Percentiles rank a stretch among this genome's conserved stretches.
Conservation (phyloP, 305 asterid species). For the Ajuga reptans region DNA sequence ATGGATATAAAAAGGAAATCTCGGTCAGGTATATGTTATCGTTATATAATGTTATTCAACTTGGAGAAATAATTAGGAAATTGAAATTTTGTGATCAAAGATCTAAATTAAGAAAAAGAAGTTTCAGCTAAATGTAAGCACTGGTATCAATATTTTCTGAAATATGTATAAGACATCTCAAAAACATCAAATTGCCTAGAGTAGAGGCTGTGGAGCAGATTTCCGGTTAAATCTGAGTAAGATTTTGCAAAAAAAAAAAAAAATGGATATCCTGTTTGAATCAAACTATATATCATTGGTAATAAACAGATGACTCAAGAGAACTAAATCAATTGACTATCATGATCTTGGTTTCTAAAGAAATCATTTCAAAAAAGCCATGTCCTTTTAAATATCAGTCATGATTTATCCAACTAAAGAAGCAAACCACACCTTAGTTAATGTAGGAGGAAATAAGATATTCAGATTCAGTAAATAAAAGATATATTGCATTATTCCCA, state of each 20-base stretch:
- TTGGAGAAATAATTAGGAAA: neutral
- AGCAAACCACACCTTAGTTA: neutral
- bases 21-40: neutral
- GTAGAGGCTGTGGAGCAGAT: neutral
- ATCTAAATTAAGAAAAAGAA: neutral
- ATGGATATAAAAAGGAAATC: neutral
- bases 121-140: neutral
- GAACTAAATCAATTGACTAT: neutral
- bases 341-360: neutral
- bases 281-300: neutral
- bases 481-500: neutral
- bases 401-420: neutral
- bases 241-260: no score
- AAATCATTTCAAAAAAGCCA: neutral
- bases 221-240: neutral
- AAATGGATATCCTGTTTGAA: no score
- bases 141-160: neutral
- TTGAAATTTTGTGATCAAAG: neutral
- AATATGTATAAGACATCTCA: neutral
- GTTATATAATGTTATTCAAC: neutral
- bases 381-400: neutral
- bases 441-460: neutral
- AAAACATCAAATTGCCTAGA: neutral
- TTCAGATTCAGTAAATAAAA: neutral
- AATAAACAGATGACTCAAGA: neutral